Conservation (phyloP, 2,329 filamentous ascomycete species). For the Alternaria postmessia region DNA sequence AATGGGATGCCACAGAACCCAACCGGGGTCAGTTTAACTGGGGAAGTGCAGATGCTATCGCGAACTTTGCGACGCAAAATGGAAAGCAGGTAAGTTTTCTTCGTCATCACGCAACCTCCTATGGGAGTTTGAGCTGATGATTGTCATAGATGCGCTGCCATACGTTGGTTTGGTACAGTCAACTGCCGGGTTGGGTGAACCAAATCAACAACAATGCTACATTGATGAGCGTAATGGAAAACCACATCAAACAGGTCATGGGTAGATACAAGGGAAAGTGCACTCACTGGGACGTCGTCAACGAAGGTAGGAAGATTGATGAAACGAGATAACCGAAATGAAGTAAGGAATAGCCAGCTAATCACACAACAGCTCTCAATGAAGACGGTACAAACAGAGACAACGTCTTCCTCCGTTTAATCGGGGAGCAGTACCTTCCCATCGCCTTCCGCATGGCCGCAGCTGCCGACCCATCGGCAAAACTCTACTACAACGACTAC, state of each 20-base stretch:
- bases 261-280: slow-evolving; percentile 50
- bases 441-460: slow-evolving; percentile 66
- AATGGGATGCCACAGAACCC: slow-evolving; percentile 53
- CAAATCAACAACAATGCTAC: slow-evolving; percentile 47
- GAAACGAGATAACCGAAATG: background rate
- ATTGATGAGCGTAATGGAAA: slow-evolving; percentile 49
- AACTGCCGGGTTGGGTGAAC: slow-evolving; percentile 49
- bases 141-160: slow-evolving; percentile 44
- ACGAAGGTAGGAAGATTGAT: slow-evolving; percentile 34
- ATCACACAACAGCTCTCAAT: slow-evolving; percentile 54
- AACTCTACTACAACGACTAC: slow-evolving; percentile 71
- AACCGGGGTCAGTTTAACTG: slow-evolving; percentile 47
- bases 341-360: background rate
- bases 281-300: slow-evolving; percentile 50
- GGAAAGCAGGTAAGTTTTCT: slow-evolving; percentile 29
- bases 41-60: slow-evolving; percentile 43
- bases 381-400: slow-evolving; percentile 65
- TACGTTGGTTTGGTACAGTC: slow-evolving; percentile 52
- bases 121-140: background rate
- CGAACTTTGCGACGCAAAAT: slow-evolving; percentile 48
- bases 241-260: slow-evolving; percentile 50
- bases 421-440: slow-evolving; percentile 65
- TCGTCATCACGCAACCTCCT: background rate
- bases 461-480: slow-evolving; percentile 64
- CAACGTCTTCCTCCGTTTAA: slow-evolving; percentile 63